Evolutionary conservation across 169 alveolate species (phyloP).

Genomic region (Cryptosporidium xiaoi): DNA sequence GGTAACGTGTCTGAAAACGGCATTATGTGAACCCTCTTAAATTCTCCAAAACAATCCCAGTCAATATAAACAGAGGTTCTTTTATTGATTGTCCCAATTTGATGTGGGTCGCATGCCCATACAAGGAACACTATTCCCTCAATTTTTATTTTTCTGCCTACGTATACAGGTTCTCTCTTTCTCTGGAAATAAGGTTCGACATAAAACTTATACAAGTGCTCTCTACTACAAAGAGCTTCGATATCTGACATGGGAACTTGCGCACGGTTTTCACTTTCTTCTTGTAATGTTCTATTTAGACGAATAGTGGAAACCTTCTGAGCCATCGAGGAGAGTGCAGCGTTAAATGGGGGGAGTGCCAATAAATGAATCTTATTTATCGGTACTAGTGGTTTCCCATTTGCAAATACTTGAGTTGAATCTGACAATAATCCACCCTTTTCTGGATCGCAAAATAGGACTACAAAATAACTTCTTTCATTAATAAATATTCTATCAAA

Average conservation of each 20-base stretch:
- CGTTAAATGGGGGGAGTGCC: constrained; percentile 72
- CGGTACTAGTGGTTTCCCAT: constrained; percentile 55
- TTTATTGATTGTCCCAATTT: constrained; percentile 45
- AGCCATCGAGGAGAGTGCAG: constrained; percentile 62
- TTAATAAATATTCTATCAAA: constrained; percentile 47
- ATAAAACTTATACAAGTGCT: constrained; percentile 39
- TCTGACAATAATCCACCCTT: constrained; percentile 57
- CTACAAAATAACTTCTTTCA: constrained; percentile 44
- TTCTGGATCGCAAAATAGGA: constrained; percentile 58
- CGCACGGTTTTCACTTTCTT: neutral
- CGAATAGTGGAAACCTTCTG: constrained; percentile 67
- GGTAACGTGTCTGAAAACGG: constrained; percentile 80
- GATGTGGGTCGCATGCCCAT: constrained; percentile 74
- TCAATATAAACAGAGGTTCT: constrained; percentile 46
- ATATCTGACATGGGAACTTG: constrained; percentile 38
- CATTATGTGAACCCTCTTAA: constrained; percentile 76
- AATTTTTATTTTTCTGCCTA: constrained; percentile 56
- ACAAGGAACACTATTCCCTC: constrained; percentile 52
- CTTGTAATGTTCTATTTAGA: constrained; percentile 19
- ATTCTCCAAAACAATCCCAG: constrained; percentile 77
- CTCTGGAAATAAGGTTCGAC: constrained; percentile 62
- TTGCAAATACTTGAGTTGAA: constrained; percentile 61
- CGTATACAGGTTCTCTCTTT: constrained; percentile 54
- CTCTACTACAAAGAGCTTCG: constrained; percentile 38
- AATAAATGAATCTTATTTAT: constrained; percentile 36